phyloP scores from a whole-genome alignment of 768 basidiomycete genomes.

The Mycena galericulata region DNA sequence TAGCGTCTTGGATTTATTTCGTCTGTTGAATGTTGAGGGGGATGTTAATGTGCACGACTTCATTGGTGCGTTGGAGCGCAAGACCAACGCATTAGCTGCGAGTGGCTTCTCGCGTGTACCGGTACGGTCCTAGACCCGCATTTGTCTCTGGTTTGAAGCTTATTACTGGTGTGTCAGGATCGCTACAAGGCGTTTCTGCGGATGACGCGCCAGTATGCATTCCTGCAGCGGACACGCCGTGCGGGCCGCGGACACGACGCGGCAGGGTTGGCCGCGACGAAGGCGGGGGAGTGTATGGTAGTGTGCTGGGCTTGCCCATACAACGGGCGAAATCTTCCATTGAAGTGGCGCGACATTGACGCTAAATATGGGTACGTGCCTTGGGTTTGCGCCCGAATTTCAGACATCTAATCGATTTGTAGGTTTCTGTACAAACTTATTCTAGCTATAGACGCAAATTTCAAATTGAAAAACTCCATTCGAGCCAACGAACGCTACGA shows the following conservation, averaged over 20 bases:
- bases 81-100: neutral
- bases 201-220: conserved; percentile 9
- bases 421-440: conserved; percentile 38
- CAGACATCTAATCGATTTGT: too few species aligned
- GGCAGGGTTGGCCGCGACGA: conserved; percentile 6
- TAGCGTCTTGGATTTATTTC: conserved; percentile 20
- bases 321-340: conserved; percentile 33
- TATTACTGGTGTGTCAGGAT: neutral
- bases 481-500: conserved; percentile 8
- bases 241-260: conserved; percentile 17
- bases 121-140: neutral
- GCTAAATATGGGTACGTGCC: conserved; percentile 6
- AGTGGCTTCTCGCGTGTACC: neutral
- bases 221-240: neutral
- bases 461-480: conserved; percentile 37
- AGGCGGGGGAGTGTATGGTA: conserved; percentile 25
- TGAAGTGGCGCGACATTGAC: conserved; percentile 22
- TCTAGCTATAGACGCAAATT: conserved; percentile 43
- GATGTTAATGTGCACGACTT: conserved; percentile 18
- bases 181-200: conserved; percentile 21
- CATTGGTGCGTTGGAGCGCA: conserved; percentile 9
- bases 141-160: too few species aligned
- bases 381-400: too few species aligned
- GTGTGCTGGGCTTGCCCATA: conserved; percentile 39
- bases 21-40: conserved; percentile 29